Evolutionary conservation across 257 asterid species (phyloP).

Genomic region (Salvia splendens): DNA sequence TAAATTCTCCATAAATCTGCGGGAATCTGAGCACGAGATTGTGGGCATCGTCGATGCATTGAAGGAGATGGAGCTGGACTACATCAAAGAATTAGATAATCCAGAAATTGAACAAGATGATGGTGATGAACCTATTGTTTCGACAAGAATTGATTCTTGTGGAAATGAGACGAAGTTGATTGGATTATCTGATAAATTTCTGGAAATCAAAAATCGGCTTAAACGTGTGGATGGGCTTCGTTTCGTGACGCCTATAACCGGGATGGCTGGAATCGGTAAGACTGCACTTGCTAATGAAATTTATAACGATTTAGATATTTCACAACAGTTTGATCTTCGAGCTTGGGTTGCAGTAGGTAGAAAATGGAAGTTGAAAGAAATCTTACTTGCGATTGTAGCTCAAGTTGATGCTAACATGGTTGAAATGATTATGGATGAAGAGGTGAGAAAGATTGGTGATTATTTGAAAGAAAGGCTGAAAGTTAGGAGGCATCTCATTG

Average conservation of each 20-base stretch:
- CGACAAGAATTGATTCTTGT: background rate
- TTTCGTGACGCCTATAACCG: constrained; percentile 10
- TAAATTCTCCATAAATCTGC: constrained; percentile 12
- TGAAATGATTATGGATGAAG: background rate
- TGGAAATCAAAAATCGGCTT: constrained; percentile 1
- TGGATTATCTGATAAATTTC: background rate
- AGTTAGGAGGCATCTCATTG: constrained; percentile 27
- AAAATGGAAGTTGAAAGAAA: background rate
- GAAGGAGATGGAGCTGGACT: constrained; percentile 23
- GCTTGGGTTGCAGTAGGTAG: background rate
- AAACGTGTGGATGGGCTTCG: background rate
- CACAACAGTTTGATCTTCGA: background rate
- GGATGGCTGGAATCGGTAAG: constrained; percentile 23
- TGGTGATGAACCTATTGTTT: background rate
- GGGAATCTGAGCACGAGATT: background rate
- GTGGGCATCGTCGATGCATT: background rate
- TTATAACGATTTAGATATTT: background rate
- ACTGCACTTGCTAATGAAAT: background rate
- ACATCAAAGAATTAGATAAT: constrained; percentile 6
- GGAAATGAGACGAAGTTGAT: background rate
- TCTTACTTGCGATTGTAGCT: background rate
- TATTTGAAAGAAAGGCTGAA: constrained; percentile 21
- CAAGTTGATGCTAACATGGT: background rate
- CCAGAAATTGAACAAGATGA: background rate
- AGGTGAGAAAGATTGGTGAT: background rate